phyloP scores from a whole-genome alignment of 2,329 filamentous ascomycete species.

The Trichoderma afroharzianum region DNA sequence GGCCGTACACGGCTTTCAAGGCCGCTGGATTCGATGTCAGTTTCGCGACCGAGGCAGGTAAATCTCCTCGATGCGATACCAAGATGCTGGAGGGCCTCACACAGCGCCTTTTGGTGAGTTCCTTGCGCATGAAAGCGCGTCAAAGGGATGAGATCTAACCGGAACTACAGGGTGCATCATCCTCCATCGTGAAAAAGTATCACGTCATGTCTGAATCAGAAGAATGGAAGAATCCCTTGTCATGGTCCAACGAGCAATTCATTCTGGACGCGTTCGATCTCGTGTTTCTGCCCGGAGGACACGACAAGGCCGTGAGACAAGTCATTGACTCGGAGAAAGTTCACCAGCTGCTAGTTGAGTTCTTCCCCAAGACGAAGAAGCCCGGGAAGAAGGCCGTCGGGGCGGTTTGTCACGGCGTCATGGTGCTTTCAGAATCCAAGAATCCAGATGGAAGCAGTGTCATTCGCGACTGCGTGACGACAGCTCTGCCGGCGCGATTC shows the following conservation, averaged over 20 bases:
- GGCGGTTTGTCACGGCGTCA: slow-evolving; percentile 52
- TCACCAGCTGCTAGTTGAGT: slow-evolving; percentile 42
- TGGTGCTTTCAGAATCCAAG: slow-evolving; percentile 45
- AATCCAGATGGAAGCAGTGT: slow-evolving; percentile 42
- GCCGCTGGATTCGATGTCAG: slow-evolving; percentile 44
- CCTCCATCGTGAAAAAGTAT: slow-evolving; percentile 40
- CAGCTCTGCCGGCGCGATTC: slow-evolving; percentile 46
- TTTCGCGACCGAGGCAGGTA: slow-evolving; percentile 50
- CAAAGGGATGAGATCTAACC: background rate
- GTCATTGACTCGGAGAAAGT: slow-evolving; percentile 46
- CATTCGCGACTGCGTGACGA: slow-evolving; percentile 45
- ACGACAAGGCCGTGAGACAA: slow-evolving; percentile 50
- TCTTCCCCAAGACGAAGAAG: slow-evolving; percentile 46
- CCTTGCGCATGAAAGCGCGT: background rate
- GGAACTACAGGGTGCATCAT: slow-evolving; percentile 40
- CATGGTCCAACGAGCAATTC: slow-evolving; percentile 45
- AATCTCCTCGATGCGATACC: slow-evolving; percentile 45
- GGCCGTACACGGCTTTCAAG: slow-evolving; percentile 47
- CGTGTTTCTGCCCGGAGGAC: slow-evolving; percentile 50
- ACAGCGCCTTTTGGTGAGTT: slow-evolving; percentile 45
- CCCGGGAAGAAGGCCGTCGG: slow-evolving; percentile 42
- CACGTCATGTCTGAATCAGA: slow-evolving; percentile 40
- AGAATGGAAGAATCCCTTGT: slow-evolving; percentile 40
- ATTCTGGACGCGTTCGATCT: slow-evolving; percentile 44
- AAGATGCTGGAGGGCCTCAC: slow-evolving; percentile 48